Base-by-base conservation (phyloP, 768 basidiomycete species). In the Lactifluus echinatus region DNA sequence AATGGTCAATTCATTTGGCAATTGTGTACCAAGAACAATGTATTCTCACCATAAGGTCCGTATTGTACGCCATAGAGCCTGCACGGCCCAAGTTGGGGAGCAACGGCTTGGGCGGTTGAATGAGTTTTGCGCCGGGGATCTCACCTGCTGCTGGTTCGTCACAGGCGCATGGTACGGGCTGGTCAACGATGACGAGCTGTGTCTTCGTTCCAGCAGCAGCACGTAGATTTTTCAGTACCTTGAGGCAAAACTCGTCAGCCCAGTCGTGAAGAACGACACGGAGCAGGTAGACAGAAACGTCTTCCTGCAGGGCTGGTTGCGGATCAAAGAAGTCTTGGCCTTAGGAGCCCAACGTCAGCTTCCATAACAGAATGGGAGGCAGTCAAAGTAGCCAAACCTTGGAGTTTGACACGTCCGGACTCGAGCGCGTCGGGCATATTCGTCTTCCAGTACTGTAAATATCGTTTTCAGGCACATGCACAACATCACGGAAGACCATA, bases 181-280 rank as follows among this genome's bases (percentile, higher is more conserved):
- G 57, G 28, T 70, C 69, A 29, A 68, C 57, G 39, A 69, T 26
- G 44, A 70, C 39, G 15, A 71, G 56, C n/a, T 63, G 66, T 15
- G 68, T 69, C 40, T 59, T 53, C 1, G 65, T 60, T 2, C 44
- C 55, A 0, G 69, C 65, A 17, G 59, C 62, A 7, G 48, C 61
- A 28, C 70, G 65, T 17, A 70, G 57, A 12, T 57, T 50, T 26
- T 54, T 52, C 36, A 71, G 51, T 44, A 71, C 67, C 49, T 59
- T 65, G 34, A 62, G 21, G 46, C 50, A 56, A 51, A 69, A 68
- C 7, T 66, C 56, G 56, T 72, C 72, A 1, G 72, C 51, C 71
- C 71, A 72, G 55, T 71, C 68, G 53, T 73, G 71, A 11, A 67
- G 40, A 40, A 72, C 64, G 28, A 40, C 51, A 19, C 66, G 57